Evolutionary conservation across 164 flowering plant genomes (phyloP), one percentile per base, ranked within the genome.

Genomic region (Kalanchoe fedtschenkoi): DNA sequence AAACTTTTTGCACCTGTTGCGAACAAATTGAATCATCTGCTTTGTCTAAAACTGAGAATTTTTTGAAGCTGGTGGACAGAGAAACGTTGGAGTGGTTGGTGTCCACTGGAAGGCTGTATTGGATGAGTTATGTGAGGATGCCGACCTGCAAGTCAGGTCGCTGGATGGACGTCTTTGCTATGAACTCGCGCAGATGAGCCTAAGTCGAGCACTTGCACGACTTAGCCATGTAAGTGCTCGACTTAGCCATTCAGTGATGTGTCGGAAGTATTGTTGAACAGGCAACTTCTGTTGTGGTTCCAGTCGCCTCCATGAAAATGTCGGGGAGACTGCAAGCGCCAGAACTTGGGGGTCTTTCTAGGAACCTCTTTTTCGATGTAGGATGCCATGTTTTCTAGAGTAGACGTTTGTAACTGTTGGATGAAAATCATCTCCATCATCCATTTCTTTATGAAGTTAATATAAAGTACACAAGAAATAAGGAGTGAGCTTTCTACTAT

Each of bases 121-220:
- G 93, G 84, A 89, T 78, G 98, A 95, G 17, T 80, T 88, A n/a
- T 85, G 98, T 56, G 47, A 91, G 74, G 29, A 91, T 91, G 65
- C 91, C 95, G 37, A 88, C 96, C 99, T 96, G 87, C 30, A 89
- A 88, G 71, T 93, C 96, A 0, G 99, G 99, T 74, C 17, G 96
- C 92, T 21, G 97, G 99, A 74, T 95, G 99, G 26, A 91, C 97
- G 76, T 95, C 99, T n/a, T n/a, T 43, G 93, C 92, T 78, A 97
- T 78, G 71, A 78, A 95, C 78, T 95, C 96, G 58, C 99, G 89
- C 76, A 95, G 61, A 71, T 81, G 89, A 64, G 88, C 79, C n/a
- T 33, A 95, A 75, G 64, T 91, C 89, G 13, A 95, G 89, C 53
- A 83, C 17, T 55, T 77, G 71, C 60, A 91, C 78, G 65, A 74